These are phyloP conservation scores for Tillandsia leiboldiana DNA, from an alignment of 176 grass and related monocot species.

Conservation along the genomic window DNA sequence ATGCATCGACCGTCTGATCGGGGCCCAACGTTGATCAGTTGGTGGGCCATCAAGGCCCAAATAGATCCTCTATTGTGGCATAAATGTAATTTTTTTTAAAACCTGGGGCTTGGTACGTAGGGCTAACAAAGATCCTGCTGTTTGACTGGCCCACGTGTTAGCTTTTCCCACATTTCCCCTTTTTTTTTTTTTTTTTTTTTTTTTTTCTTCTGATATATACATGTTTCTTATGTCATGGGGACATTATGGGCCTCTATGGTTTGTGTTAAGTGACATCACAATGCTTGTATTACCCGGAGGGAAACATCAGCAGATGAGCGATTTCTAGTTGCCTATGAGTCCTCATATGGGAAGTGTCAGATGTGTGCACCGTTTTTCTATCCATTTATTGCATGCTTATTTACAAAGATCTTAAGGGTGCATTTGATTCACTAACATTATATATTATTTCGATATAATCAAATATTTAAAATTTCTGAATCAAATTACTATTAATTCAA, in stretches of 20 bases:
- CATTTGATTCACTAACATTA: too few species aligned
- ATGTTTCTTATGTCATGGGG: background rate
- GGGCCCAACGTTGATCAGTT: background rate
- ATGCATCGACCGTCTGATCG: background rate
- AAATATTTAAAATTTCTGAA: too few species aligned
- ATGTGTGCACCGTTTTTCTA: background rate
- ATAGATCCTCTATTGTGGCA: background rate
- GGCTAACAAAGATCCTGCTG: background rate
- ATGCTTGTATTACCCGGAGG: slow-evolving; percentile 2
- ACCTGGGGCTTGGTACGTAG: background rate
- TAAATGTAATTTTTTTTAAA: background rate
- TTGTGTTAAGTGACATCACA: background rate
- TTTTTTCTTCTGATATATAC: background rate
- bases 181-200: background rate
- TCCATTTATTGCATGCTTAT: background rate
- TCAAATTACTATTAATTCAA: too few species aligned
- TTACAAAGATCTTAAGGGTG: background rate
- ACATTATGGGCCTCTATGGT: background rate
- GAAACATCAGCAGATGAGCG: slow-evolving; percentile 17
- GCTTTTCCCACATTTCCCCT: background rate
- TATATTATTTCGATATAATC: too few species aligned
- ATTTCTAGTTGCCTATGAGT: background rate
- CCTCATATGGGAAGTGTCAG: slow-evolving; percentile 2
- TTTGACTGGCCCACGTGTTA: slow-evolving; percentile 12
- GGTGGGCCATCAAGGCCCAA: background rate